Evolutionary conservation across 129 eudicot genomes (phyloP).

Genomic region (Arctium lappa): DNA sequence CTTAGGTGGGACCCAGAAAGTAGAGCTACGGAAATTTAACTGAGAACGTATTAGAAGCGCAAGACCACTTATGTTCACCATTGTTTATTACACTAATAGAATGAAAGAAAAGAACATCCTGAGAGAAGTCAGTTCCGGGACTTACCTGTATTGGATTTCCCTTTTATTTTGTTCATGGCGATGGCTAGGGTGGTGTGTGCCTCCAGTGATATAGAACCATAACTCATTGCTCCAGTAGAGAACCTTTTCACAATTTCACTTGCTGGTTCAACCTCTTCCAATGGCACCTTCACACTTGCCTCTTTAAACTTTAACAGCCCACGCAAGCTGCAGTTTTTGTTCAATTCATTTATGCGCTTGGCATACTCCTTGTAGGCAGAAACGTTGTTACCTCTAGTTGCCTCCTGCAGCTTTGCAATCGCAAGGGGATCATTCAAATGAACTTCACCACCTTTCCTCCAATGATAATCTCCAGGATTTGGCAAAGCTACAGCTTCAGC

Average conservation of each 20-base stretch:
- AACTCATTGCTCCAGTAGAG: conserved; percentile 99
- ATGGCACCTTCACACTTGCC: conserved; percentile 47
- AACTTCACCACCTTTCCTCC: conserved; percentile 94
- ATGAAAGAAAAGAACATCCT: too few species aligned
- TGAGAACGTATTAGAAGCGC: too few species aligned
- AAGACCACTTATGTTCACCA: not conserved
- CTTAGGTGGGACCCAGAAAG: not conserved
- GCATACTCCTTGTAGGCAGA: conserved; percentile 91
- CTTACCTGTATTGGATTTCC: conserved; percentile 95
- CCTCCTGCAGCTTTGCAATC: conserved; percentile 91
- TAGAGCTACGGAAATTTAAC: not conserved
- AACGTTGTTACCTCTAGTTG: conserved; percentile 85
- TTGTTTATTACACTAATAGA: not conserved
- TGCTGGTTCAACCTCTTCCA: conserved; percentile 97
- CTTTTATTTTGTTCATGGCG: conserved; percentile 95
- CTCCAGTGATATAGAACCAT: conserved; percentile 94
- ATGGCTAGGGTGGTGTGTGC: conserved; percentile 93
- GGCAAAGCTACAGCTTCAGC: conserved; percentile 96
- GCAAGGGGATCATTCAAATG: conserved; percentile 96
- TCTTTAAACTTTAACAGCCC: conserved; percentile 91
- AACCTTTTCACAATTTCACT: conserved; percentile 96
- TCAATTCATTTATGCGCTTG: conserved; percentile 78
- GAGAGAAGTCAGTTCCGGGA: not conserved
- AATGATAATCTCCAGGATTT: conserved; percentile 92
- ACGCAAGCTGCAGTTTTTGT: conserved; percentile 72